Conservation (phyloP, 2,329 filamentous ascomycete genomes). For the Trichoderma sp. region DNA sequence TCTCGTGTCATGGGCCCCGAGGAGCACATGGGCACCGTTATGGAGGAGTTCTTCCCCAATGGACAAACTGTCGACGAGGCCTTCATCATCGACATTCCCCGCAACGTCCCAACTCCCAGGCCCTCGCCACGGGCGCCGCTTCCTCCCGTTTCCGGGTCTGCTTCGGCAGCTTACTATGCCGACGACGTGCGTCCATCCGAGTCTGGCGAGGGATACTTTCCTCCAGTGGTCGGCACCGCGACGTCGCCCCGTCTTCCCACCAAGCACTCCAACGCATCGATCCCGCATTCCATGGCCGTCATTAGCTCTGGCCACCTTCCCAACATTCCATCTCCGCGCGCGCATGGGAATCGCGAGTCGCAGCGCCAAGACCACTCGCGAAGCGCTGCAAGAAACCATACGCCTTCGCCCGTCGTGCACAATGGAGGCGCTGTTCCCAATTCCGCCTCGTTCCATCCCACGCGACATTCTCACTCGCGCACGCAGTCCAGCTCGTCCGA, state of each 20-base stretch:
- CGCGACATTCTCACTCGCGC: constrained; percentile 51
- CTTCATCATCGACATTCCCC: constrained; percentile 78
- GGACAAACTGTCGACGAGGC: constrained; percentile 89
- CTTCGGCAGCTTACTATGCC: constrained; percentile 53
- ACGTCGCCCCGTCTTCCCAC: constrained; percentile 45
- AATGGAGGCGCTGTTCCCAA: constrained; percentile 43
- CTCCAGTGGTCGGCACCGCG: constrained; percentile 53
- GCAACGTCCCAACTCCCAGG: constrained; percentile 64
- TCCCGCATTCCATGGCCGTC: constrained; percentile 72
- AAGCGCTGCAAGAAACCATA: constrained; percentile 69
- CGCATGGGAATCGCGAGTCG: constrained; percentile 51
- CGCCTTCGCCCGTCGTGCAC: constrained; percentile 73
- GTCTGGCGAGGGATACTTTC: constrained; percentile 79
- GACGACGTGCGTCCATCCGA: constrained; percentile 69
- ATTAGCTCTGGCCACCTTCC: constrained; percentile 79
- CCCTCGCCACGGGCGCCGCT: constrained; percentile 68
- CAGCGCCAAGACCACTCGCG: constrained; percentile 57
- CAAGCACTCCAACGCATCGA: constrained; percentile 37
- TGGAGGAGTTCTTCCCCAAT: constrained; percentile 82
- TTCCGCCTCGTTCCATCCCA: constrained; percentile 41
- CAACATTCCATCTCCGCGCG: constrained; percentile 74
- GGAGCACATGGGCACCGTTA: constrained; percentile 73
- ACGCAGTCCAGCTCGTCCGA: constrained; percentile 63
- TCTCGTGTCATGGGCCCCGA: constrained; percentile 81
- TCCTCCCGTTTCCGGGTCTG: constrained; percentile 33